phyloP scores from a whole-genome alignment of 805 yeast species.

The Myxozyma neotropica region DNA sequence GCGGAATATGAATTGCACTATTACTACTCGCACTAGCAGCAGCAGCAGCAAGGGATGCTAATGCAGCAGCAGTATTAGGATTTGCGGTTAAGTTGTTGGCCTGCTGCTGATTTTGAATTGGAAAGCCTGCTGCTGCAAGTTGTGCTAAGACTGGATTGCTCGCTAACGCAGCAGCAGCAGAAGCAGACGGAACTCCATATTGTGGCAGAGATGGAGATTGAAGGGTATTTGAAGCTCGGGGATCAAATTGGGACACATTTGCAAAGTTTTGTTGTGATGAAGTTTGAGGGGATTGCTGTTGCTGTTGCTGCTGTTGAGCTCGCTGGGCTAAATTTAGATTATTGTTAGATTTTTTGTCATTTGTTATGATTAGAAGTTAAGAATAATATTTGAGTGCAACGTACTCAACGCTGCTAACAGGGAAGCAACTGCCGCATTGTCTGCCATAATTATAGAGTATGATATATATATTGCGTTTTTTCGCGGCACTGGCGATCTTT shows the following conservation, averaged over 20 bases:
- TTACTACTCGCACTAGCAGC: not conserved
- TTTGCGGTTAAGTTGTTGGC: slow-evolving; percentile 3
- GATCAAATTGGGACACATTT: too few relatives aligned
- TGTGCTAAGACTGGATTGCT: slow-evolving; percentile 6
- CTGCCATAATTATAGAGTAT: slow-evolving; percentile 20
- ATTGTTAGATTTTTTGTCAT: not conserved
- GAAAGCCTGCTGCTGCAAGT: slow-evolving; percentile 15
- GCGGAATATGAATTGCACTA: slow-evolving; percentile 8
- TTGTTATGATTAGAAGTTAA: slow-evolving; percentile 7
- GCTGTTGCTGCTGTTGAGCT: slow-evolving; percentile 30
- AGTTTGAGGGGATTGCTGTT: slow-evolving; percentile 4
- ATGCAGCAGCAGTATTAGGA: slow-evolving; percentile 28
- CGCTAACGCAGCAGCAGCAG: slow-evolving; percentile 4
- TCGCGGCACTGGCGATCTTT: too few relatives aligned
- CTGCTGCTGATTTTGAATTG: slow-evolving; percentile 7
- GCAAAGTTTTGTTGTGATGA: slow-evolving; percentile 2
- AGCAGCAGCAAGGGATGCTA: slow-evolving; percentile 30
- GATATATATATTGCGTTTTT: too few relatives aligned
- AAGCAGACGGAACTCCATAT: slow-evolving; percentile 9
- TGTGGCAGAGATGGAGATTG: slow-evolving; percentile 11
- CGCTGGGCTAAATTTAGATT: slow-evolving; percentile 25
- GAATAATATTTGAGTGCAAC: not conserved
- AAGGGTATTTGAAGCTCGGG: too few relatives aligned
- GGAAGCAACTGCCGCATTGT: slow-evolving; percentile 33
- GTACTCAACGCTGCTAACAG: slow-evolving; percentile 33